phyloP scores from a whole-genome alignment of 176 grass and related monocot species.

The Miscanthus lutarioriparius region DNA sequence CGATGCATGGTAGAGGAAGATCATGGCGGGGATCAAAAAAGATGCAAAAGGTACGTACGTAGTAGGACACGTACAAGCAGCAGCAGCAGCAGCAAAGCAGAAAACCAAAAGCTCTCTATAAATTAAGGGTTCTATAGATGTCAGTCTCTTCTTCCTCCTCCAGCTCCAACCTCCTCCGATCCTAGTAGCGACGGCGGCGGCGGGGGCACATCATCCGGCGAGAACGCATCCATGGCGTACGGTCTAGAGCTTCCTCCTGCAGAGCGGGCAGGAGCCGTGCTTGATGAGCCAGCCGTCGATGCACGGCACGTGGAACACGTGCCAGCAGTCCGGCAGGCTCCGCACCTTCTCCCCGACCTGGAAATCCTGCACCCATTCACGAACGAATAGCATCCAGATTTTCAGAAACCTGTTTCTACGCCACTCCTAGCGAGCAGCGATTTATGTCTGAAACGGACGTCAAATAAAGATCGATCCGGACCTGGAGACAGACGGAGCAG shows the following conservation, averaged over 20 bases:
- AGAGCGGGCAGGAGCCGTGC: conserved; percentile 82
- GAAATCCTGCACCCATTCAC: conserved; percentile 53
- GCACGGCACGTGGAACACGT: conserved; percentile 80
- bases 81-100: neutral
- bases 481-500: conserved; percentile 89
- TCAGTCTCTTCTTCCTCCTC: conserved; percentile 43
- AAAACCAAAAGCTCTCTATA: conserved; percentile 48
- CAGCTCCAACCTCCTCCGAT: neutral
- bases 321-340: conserved; percentile 75
- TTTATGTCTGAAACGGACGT: neutral
- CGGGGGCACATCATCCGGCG: neutral
- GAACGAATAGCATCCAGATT: neutral
- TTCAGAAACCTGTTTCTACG: neutral
- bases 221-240: neutral
- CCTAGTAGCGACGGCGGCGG: neutral
- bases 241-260: conserved; percentile 65
- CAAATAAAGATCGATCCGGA: neutral
- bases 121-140: conserved; percentile 61
- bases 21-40: conserved; percentile 38
- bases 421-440: neutral
- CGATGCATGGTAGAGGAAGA: neutral
- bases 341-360: conserved; percentile 64
- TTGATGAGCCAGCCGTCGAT: conserved; percentile 83
- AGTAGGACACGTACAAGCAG: conserved; percentile 4
- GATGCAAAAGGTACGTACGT: conserved; percentile 3